Percentiles rank a stretch among this genome's conserved stretches.
phyloP scores from a whole-genome alignment of 768 basidiomycete species.

The Neoboletus brunneissimus region DNA sequence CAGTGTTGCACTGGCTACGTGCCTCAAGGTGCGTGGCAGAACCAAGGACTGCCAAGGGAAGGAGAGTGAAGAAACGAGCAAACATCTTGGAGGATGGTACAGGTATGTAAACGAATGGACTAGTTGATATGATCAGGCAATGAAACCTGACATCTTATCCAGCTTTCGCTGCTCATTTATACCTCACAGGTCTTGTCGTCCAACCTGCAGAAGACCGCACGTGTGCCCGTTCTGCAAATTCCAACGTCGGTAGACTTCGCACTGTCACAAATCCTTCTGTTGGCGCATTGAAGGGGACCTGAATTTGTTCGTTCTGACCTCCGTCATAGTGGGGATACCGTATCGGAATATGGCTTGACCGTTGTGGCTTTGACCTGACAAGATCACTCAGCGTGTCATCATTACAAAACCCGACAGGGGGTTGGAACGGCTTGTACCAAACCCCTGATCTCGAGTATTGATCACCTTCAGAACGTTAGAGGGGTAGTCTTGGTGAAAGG shows the following conservation, averaged over 20 bases:
- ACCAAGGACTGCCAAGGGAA: slow-evolving; percentile 17
- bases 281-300: not conserved
- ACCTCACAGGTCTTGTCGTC: not conserved
- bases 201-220: not conserved
- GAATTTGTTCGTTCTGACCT: not conserved
- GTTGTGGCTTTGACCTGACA: not conserved
- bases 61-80: slow-evolving; percentile 16
- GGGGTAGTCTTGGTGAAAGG: not conserved
- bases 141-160: not conserved
- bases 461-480: not conserved
- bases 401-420: not conserved
- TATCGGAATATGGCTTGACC: not conserved
- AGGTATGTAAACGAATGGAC: not conserved
- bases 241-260: not conserved
- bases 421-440: not conserved
- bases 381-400: not conserved
- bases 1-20: slow-evolving; percentile 9
- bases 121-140: not conserved
- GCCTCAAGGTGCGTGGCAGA: slow-evolving; percentile 5
- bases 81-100: slow-evolving; percentile 5
- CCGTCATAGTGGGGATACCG: too few relatives aligned
- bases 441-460: not conserved
- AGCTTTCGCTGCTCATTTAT: not conserved
- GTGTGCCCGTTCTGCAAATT: not conserved
- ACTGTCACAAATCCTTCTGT: not conserved